A percentile compares a stretch with the other conserved stretches of the same genome.
Evolutionary conservation across 306 rosid genomes (phyloP).

Genomic region (Parietaria judaica): DNA sequence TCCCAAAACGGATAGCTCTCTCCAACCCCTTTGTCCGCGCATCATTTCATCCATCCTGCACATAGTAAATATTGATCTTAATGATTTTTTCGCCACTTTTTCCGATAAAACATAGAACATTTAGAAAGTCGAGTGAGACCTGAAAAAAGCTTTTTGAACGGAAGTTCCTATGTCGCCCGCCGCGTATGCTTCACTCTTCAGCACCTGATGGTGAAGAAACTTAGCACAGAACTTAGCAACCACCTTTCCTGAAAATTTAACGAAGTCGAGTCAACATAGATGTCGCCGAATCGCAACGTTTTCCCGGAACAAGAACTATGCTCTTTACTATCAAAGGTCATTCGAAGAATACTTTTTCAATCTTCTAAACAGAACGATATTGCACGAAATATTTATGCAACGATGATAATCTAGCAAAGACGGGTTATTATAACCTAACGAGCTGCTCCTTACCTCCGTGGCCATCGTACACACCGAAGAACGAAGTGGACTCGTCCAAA

Average conservation of each 20-base stretch:
- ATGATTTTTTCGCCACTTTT: background rate
- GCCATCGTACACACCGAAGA: constrained; percentile 96
- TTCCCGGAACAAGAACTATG: background rate
- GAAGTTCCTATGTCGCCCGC: constrained; percentile 77
- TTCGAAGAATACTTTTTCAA: background rate
- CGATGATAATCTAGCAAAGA: constrained; percentile 10
- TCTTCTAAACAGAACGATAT: too few species aligned
- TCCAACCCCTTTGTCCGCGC: constrained; percentile 99
- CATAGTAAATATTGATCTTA: too few species aligned
- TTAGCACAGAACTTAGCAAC: constrained; percentile 96
- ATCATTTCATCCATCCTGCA: constrained; percentile 99
- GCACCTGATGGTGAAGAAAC: constrained; percentile 86
- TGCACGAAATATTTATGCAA: too few species aligned
- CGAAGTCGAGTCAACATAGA: constrained; percentile 22
- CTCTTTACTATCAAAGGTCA: background rate
- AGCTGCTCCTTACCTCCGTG: constrained; percentile 80
- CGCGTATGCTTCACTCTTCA: constrained; percentile 56
- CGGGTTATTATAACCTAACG: constrained; percentile 8
- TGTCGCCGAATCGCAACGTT: constrained; percentile 3
- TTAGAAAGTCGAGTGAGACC: constrained; percentile 36
- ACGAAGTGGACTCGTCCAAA: constrained; percentile 79
- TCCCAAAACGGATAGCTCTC: constrained; percentile 86
- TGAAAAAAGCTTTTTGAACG: constrained; percentile 68
- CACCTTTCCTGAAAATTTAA: constrained; percentile 70
- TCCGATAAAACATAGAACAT: background rate